Conservation (phyloP, 306 rosid genomes). For the Corylus americana region DNA sequence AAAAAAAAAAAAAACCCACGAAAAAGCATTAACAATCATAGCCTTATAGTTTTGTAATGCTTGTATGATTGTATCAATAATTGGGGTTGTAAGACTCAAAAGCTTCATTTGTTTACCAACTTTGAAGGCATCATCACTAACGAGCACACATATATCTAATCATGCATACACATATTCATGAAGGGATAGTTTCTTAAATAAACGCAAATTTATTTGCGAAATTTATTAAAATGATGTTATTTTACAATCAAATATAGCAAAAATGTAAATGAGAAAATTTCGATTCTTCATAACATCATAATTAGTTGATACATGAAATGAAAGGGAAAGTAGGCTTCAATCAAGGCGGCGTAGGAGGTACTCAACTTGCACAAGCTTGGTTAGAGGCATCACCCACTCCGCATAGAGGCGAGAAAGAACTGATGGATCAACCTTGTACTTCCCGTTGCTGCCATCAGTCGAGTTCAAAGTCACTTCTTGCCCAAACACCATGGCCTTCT, state of each 20-base stretch:
- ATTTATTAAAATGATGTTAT: not conserved
- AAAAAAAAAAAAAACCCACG: too few species aligned
- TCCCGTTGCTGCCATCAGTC: conserved; percentile 12
- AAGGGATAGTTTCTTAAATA: not conserved
- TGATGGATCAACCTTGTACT: conserved; percentile 60
- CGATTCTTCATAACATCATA: not conserved
- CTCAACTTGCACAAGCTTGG: conserved; percentile 79
- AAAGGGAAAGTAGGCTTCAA: conserved; percentile 17
- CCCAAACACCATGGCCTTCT: conserved; percentile 74
- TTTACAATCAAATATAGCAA: not conserved
- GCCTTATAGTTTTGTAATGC: too few species aligned
- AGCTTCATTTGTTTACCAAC: not conserved
- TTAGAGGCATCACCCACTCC: conserved; percentile 88
- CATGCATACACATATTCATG: too few species aligned
- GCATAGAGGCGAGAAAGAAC: conserved; percentile 55
- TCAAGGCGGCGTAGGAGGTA: conserved; percentile 77
- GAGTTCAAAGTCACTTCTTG: conserved; percentile 50
- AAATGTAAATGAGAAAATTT: not conserved
- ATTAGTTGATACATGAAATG: not conserved
- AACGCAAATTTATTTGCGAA: not conserved
- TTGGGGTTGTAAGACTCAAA: not conserved
- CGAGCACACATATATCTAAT: too few species aligned
- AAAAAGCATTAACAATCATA: too few species aligned
- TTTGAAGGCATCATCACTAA: too few species aligned
- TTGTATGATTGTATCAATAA: not conserved